Evolutionary conservation across 257 asterid species (phyloP), one percentile per base, ranked within the genome.

Genomic region (Coffea eugenioides): DNA sequence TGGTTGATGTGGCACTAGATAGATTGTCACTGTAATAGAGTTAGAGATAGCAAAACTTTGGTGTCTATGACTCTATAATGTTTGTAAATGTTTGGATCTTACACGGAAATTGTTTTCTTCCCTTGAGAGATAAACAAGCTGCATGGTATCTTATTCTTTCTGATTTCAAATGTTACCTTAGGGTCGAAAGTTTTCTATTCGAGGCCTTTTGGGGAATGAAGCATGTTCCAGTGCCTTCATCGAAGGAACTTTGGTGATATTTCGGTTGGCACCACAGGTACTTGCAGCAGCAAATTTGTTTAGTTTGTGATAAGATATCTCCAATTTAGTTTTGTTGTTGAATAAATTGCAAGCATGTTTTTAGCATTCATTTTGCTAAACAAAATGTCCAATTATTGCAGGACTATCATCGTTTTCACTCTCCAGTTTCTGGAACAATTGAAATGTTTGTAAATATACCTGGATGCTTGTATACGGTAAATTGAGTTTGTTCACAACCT

Each of bases 181-280:
- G 99, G 99, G 99, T 51, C 90, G 92, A 13, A 96, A 96, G 78
- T 96, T 94, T 85, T 96, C 99, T 73, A 83, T 96, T 73, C 84
- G 77, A 88, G 99, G 99, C 67, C 98, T 96, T 77, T 87, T 96
- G 87, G 98, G 99, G 79, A 78, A 91, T 76, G 97, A 91, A 90
- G 82, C 86, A 41, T 88, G 86, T 86, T 84, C 95, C 59, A 73
- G 80, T 81, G 88, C 88, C 79, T 96, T 92, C 86, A 83, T 76
- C 79, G 89, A 85, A 85, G 98, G 98, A 82, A 87, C 91, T 83
- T 80, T 96, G 69, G 99, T 94, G 86, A 94, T 96, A 89, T 96
- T 92, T 85, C 92, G 99, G 82, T 85, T 96, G 94, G 99, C 99
- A 41, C 99, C 99, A 76, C 99, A 96, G 97, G 99, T 95, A 88